Base-by-base conservation (phyloP, 257 asterid genomes). In the Solanum etuberosum region DNA sequence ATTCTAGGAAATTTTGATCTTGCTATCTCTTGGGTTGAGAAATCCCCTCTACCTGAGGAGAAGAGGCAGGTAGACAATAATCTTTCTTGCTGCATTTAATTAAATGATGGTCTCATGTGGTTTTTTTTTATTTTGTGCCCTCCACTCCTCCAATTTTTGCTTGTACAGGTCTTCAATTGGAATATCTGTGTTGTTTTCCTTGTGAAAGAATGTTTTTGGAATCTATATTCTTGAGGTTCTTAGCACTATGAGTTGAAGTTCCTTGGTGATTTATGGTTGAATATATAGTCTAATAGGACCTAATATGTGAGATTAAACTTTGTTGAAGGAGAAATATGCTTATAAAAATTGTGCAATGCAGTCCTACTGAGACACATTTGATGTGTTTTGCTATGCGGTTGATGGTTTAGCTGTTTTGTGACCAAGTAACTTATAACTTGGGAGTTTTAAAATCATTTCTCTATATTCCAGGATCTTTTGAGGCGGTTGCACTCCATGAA, bases 11-110 rank as follows among this genome's bases (percentile, higher is more conserved):
- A 95, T 87, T 88, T 86, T 5, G 94, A 94, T 91, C 90, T 84
- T 89, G 98, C 99, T 48, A 90, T 95, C 78, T 92, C 94, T 61
- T 94, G 99, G 99, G 93, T 93, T 82, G 98, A 95, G 89, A 93
- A 93, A 84, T 93, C 96, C 61, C 40, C 88, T 90, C 78, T 97
- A 71, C 97, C 99, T 37, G 86, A 84, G 89, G 96, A 92, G 87
- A 94, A 92, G 88, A 93, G 92, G 86, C 98, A 97, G 98, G 99
- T 95, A 92, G 88, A 59, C 18, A n/a, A 83, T 67, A 86, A 46
- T 23, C 5, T 78, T 80, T 87, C 43, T 88, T 42, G 42, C 84
- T 77, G 76, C 80, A 77, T 67, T 34, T 31, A 54, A n/a, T 32
- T 48, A 76, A 51, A 48, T 54, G 42, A 80, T 46, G 71, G 13